phyloP scores from a whole-genome alignment of 495 filamentous ascomycete species.

The Tirmania nivea region DNA sequence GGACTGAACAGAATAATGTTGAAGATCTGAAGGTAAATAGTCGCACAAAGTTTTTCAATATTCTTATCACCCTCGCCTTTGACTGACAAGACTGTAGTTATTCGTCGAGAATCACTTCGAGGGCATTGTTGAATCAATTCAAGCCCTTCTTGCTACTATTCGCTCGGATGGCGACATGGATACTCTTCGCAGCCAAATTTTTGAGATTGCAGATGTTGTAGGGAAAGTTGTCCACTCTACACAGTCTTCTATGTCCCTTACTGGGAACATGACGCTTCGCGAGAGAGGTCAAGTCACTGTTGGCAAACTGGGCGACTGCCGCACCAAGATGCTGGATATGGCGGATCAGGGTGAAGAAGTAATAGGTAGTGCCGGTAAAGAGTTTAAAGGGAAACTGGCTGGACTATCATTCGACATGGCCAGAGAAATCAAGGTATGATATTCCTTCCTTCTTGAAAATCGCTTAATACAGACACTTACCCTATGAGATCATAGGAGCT shows the following conservation, averaged over 20 bases:
- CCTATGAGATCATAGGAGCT: constrained; percentile 3
- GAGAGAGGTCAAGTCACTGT: constrained; percentile 40
- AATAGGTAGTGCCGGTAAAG: constrained; percentile 22
- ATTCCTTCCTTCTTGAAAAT: no score
- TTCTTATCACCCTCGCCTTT: neutral
- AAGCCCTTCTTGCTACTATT: constrained; percentile 58
- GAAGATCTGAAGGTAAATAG: constrained; percentile 47
- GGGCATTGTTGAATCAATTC: constrained; percentile 57
- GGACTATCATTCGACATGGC: constrained; percentile 78
- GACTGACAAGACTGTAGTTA: constrained; percentile 26
- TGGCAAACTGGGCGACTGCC: constrained; percentile 38
- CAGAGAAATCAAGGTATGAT: constrained; percentile 40
- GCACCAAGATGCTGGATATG: constrained; percentile 42
- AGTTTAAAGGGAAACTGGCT: constrained; percentile 47
- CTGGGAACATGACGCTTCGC: constrained; percentile 26
- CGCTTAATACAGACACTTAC: no score
- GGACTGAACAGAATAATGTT: constrained; percentile 32
- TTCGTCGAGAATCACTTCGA: constrained; percentile 76
- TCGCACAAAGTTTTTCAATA: constrained; percentile 4
- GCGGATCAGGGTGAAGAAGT: constrained; percentile 35
- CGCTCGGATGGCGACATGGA: constrained; percentile 44
- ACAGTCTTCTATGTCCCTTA: constrained; percentile 31
- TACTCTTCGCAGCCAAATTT: constrained; percentile 47
- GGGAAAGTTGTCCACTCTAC: constrained; percentile 46
- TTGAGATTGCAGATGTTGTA: constrained; percentile 46